A percentile compares a stretch with the other conserved stretches of the same genome.
These are phyloP conservation scores for Hyphopichia fennica DNA, from an alignment of 1,139 yeast species.

Conservation along the genomic window DNA sequence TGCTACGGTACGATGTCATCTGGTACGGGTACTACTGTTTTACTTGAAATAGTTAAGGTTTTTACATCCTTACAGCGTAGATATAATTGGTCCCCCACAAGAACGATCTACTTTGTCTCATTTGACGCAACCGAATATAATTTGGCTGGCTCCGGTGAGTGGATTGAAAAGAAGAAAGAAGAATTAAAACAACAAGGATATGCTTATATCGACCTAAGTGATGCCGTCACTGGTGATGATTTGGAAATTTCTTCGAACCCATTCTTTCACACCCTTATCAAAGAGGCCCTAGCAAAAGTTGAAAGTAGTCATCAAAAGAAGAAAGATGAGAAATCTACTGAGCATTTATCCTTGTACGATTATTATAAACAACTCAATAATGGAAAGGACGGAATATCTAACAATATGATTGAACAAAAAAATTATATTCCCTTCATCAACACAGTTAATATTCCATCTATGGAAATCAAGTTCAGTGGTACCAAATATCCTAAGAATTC, in stretches of 20 bases:
- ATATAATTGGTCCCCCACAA: constrained; percentile 78
- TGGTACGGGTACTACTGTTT: constrained; percentile 71
- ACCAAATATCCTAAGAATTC: constrained; percentile 56
- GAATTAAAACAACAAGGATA: constrained; percentile 61
- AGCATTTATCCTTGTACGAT: constrained; percentile 23
- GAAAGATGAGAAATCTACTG: constrained; percentile 7
- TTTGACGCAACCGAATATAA: constrained; percentile 87
- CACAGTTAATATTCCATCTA: constrained; percentile 66
- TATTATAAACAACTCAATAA: constrained; percentile 25
- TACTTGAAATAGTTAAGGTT: constrained; percentile 70
- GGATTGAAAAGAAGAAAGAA: constrained; percentile 61
- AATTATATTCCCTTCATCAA: constrained; percentile 71
- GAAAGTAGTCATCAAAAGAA: constrained; percentile 7
- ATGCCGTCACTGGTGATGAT: constrained; percentile 63
- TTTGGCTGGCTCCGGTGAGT: constrained; percentile 80
- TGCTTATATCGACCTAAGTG: constrained; percentile 76
- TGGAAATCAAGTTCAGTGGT: constrained; percentile 56
- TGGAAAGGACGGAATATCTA: constrained; percentile 29
- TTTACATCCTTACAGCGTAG: constrained; percentile 66
- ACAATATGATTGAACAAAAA: constrained; percentile 51
- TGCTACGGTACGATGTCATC: constrained; percentile 76
- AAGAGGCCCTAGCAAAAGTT: constrained; percentile 41
- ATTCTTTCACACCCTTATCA: constrained; percentile 48
- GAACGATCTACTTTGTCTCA: constrained; percentile 80
- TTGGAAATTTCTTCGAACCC: constrained; percentile 70